Evolutionary conservation across 805 yeast species (phyloP).

Genomic region (Saccharomycopsis vini): DNA sequence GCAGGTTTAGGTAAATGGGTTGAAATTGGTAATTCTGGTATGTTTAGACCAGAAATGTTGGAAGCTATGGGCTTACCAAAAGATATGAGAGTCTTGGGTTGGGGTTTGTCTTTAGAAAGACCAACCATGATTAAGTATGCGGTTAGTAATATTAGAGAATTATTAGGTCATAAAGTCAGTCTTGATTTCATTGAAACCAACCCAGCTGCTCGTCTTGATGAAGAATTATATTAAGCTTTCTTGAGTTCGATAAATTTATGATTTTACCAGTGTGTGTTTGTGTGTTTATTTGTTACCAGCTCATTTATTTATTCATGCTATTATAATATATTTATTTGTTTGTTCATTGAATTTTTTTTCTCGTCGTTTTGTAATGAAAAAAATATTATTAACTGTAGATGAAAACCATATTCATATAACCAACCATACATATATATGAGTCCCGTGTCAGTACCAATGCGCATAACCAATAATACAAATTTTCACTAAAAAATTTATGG

Average conservation of each 20-base stretch:
- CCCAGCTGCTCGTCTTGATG: conserved; percentile 96
- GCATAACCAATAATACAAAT: too few relatives aligned
- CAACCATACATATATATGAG: too few relatives aligned
- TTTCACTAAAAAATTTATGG: too few relatives aligned
- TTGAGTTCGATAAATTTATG: neutral
- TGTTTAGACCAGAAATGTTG: conserved; percentile 99
- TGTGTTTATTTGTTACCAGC: too few relatives aligned
- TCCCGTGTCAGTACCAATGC: too few relatives aligned
- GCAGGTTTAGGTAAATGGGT: conserved; percentile 94
- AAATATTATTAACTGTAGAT: too few relatives aligned
- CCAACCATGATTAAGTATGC: conserved; percentile 99
- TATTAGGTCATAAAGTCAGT: conserved; percentile 93
- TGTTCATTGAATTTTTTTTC: too few relatives aligned
- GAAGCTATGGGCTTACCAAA: conserved; percentile 97
- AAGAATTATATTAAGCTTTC: conserved; percentile 37
- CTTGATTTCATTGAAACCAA: conserved; percentile 90
- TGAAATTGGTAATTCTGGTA: conserved; percentile 98
- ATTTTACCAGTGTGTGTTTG: too few relatives aligned
- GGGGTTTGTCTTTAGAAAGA: conserved; percentile 95
- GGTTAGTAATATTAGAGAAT: conserved; percentile 90
- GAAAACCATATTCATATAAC: too few relatives aligned
- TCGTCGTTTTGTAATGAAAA: too few relatives aligned
- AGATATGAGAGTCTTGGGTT: conserved; percentile 88
- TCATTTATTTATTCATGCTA: too few relatives aligned
- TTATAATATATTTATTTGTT: too few relatives aligned